Evolutionary conservation across 495 filamentous ascomycete species (phyloP).

Genomic region (Xylaria cubensis): DNA sequence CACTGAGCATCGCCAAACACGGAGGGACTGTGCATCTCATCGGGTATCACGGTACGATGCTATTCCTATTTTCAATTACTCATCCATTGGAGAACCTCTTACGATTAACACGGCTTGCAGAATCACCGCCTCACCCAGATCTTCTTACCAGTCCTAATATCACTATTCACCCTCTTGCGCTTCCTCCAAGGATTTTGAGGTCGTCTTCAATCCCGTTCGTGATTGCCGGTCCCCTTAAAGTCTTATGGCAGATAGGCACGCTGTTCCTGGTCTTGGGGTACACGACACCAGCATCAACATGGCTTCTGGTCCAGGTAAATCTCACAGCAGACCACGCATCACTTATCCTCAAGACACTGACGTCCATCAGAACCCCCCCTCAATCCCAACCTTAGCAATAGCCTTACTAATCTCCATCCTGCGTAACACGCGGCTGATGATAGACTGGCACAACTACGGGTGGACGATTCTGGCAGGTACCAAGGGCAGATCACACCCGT

Average conservation of each 20-base stretch:
- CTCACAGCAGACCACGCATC: not conserved
- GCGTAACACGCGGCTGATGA: conserved; percentile 80
- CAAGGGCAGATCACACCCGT: conserved; percentile 73
- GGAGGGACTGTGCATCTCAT: conserved; percentile 83
- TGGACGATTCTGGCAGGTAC: conserved; percentile 83
- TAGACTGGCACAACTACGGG: conserved; percentile 99
- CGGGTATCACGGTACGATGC: conserved; percentile 75
- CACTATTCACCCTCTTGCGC: conserved; percentile 67
- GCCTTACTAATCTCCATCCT: conserved; percentile 74
- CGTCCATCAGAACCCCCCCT: conserved; percentile 81
- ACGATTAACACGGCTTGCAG: conserved; percentile 34
- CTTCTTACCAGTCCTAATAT: conserved; percentile 69
- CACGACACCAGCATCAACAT: conserved; percentile 70
- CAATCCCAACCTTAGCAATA: conserved; percentile 86
- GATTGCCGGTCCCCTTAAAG: conserved; percentile 82
- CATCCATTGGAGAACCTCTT: not conserved
- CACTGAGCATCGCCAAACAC: conserved; percentile 85
- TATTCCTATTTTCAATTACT: not conserved
- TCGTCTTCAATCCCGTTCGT: conserved; percentile 79
- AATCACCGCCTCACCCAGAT: conserved; percentile 71
- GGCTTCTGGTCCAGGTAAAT: conserved; percentile 78
- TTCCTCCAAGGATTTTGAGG: conserved; percentile 65
- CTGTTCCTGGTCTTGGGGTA: conserved; percentile 77
- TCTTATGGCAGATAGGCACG: conserved; percentile 76
- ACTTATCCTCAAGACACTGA: not conserved